Evolutionary conservation across 2,329 filamentous ascomycete genomes (phyloP), one percentile per base, ranked within the genome.

Genomic region (Xylaria polymorpha): DNA sequence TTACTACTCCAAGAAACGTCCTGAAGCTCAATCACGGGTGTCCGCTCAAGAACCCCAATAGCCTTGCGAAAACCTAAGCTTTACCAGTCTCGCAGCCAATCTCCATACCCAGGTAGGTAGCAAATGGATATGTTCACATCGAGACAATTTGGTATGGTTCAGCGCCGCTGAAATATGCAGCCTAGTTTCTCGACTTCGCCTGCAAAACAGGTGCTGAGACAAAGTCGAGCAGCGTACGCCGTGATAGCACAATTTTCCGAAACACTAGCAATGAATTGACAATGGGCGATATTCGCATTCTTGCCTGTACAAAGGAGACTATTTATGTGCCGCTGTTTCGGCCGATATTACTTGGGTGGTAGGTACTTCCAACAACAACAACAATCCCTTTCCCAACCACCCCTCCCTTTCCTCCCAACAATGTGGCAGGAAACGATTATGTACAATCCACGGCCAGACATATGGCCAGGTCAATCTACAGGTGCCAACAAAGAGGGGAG

Each of bases 321-420:
- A 60, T 69, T 8, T 71, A 41, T 41, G 55, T 58, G 55, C 55
- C 55, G 73, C 74, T 73, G 74, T 68, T 72, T 60, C 60, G 74
- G 75, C 74, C 70, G 62, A 69, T 75, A 77, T 76, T 77, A 76
- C 71, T 72, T 56, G 66, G 57, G 61, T 61, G 59, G 37, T 61
- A 41, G 22, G 58, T 58, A 37, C 53, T 46, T 60, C 35, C n/a
- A 22, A 15, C 51, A 12, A 29, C 22, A 29, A 14, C 22, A 29
- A 20, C 35, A 29, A 18, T 22, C 53, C 55, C 37, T 58, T 58
- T 43, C 55, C 55, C 37, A 41, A 14, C 37, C 22, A 22, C 51
- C 35, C 51, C n/a, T 22, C 46, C 39, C 57, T 20, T 35, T 25
- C 20, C 14, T n/a, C 66, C 60, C 69, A 64, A 68, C 65, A 62